These are phyloP conservation scores for Sclerotinia minor DNA, from an alignment of 2,329 filamentous ascomycete genomes.

Conservation along the genomic window DNA sequence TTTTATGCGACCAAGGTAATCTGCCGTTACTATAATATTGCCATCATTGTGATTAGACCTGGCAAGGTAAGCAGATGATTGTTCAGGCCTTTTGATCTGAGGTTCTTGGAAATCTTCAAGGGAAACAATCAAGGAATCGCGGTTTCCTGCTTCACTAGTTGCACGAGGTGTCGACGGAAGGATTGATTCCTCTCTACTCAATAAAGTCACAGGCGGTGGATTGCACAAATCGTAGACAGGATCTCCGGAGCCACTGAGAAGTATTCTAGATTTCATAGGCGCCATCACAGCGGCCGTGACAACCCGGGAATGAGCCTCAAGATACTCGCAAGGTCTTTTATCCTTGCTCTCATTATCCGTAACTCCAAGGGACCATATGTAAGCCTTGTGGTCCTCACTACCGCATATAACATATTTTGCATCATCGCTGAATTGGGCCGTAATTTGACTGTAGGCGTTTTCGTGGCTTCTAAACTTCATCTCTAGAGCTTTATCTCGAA, in stretches of 20 bases:
- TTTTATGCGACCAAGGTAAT: slow-evolving; percentile 86
- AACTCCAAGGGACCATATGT: slow-evolving; percentile 77
- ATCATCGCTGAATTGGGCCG: slow-evolving; percentile 85
- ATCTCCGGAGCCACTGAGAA: slow-evolving; percentile 76
- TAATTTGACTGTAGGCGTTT: slow-evolving; percentile 87
- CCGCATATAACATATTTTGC: slow-evolving; percentile 85
- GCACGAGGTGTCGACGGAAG: slow-evolving; percentile 47
- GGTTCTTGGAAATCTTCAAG: slow-evolving; percentile 35
- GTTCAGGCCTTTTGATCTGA: slow-evolving; percentile 53
- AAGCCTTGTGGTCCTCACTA: slow-evolving; percentile 86
- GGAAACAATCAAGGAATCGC: slow-evolving; percentile 30
- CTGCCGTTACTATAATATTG: slow-evolving; percentile 89
- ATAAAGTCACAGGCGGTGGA: slow-evolving; percentile 81
- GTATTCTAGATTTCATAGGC: slow-evolving; percentile 72
- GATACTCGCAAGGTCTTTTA: slow-evolving; percentile 81
- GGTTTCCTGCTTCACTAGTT: slow-evolving; percentile 32
- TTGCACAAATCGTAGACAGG: slow-evolving; percentile 97
- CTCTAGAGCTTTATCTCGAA: slow-evolving; percentile 80
- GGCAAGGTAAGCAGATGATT: slow-evolving; percentile 74
- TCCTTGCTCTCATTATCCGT: slow-evolving; percentile 60
- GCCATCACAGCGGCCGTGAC: slow-evolving; percentile 89
- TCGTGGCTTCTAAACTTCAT: slow-evolving; percentile 90
- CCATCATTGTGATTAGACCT: slow-evolving; percentile 75
- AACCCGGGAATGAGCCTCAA: slow-evolving; percentile 85
- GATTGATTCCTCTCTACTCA: slow-evolving; percentile 68